Base-by-base conservation (phyloP, 768 basidiomycete species). In the Naganishia vishniacii region DNA sequence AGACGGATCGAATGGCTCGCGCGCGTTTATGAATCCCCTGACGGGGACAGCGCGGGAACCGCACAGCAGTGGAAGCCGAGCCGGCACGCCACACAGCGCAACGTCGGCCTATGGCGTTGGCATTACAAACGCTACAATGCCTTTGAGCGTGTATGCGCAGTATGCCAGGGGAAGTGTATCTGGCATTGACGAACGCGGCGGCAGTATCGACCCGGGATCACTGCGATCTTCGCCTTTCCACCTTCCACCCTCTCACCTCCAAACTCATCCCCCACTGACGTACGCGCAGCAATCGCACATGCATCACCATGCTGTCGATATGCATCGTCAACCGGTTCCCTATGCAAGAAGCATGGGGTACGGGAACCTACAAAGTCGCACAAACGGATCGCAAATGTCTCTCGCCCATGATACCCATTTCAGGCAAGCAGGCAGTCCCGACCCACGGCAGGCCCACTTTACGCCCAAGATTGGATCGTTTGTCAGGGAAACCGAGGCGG, bases 21-120 rank as follows among this genome's bases (percentile, higher is more conserved):
- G 53, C 12, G 53, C 53, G 0, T 56, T 56, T 25, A 56, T 56
- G 53, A 41, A 56, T 56, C 53, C 53, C n/a, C 26, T 56, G 53
- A 56, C 53, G 7, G 53, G 53, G 1, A 56, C 53, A 8, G 53
- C 53, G 2, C n/a, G 53, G 18, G 53, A 56, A 40, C 53, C 53
- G 4, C 53, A 56, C 15, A 56, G 53, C 37, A 56, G 53, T 40
- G 53, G 53, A 12, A 56, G 53, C 26, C 34, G 53, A 3, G 53
- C 53, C 34, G 53, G 32, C 23, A 56, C 53, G 20, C 53, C 53
- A 1, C 34, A 16, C 23, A 26, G 20, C 26, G 37, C 7, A 20
- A 4, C 7, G 23, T 20, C 53, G 4, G 34, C 32, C 4, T 56
- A 56, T 29, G 34, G 18, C 7, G 47, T 20, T 16, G 49, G 49